phyloP scores from a whole-genome alignment of 805 yeast species.

The Cyberlindnera subsufficiens region DNA sequence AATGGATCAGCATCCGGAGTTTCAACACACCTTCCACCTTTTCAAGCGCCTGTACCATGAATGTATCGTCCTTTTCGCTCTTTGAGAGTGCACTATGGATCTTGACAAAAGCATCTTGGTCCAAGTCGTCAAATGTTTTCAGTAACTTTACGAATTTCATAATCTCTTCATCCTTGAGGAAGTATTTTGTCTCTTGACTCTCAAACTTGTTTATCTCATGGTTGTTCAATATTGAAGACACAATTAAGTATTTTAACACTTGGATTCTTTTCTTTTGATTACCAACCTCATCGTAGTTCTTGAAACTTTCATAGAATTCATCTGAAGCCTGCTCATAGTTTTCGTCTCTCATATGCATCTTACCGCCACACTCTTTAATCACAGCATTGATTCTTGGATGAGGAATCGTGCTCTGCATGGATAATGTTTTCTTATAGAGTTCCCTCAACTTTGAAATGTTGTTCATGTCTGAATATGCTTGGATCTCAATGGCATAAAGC shows the following conservation, averaged over 20 bases:
- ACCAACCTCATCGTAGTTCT: slow-evolving; percentile 61
- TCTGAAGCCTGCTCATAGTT: slow-evolving; percentile 54
- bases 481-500: slow-evolving; percentile 61
- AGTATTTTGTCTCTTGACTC: slow-evolving; percentile 25
- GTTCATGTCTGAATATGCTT: slow-evolving; percentile 37
- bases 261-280: slow-evolving; percentile 49
- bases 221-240: slow-evolving; percentile 50
- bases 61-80: slow-evolving; percentile 11
- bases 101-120: slow-evolving; percentile 13
- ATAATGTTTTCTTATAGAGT: slow-evolving; percentile 42
- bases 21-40: slow-evolving; percentile 18
- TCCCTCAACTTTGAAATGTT: slow-evolving; percentile 35
- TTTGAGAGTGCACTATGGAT: slow-evolving; percentile 6
- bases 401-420: slow-evolving; percentile 56
- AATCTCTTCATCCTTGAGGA: slow-evolving; percentile 20
- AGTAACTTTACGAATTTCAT: slow-evolving; percentile 16
- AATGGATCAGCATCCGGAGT: slow-evolving; percentile 21
- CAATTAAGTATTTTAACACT: slow-evolving; percentile 54
- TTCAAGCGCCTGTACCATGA: slow-evolving; percentile 14
- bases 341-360: slow-evolving; percentile 52
- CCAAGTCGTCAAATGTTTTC: slow-evolving; percentile 17
- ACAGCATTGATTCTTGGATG: slow-evolving; percentile 73
- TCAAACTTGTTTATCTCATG: slow-evolving; percentile 34
- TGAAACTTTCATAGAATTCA: slow-evolving; percentile 50
- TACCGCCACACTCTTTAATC: slow-evolving; percentile 73